Percentiles rank a stretch among this genome's conserved stretches.
phyloP scores from a whole-genome alignment of 2,329 filamentous ascomycete genomes.

The Colletotrichum sp. region DNA sequence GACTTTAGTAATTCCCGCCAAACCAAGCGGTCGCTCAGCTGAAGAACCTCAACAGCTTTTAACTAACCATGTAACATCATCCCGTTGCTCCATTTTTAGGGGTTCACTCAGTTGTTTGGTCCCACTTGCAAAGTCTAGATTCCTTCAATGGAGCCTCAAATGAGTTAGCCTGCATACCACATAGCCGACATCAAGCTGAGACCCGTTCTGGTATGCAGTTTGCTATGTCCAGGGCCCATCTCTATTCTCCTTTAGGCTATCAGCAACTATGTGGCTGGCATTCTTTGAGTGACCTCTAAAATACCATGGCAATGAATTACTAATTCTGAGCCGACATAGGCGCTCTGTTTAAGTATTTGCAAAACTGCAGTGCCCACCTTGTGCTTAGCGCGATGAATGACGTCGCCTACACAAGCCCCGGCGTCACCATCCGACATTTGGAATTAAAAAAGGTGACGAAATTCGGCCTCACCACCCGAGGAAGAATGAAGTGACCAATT shows the following conservation, averaged over 20 bases:
- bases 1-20: not conserved
- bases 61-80: fast-evolving
- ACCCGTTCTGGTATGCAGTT: not conserved
- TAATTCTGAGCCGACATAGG: not conserved
- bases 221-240: not conserved
- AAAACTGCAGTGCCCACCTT: fast-evolving
- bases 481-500: not conserved
- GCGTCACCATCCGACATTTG: not conserved
- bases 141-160: not conserved
- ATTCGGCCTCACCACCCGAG: not conserved
- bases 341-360: not conserved
- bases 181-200: not conserved
- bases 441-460: not conserved
- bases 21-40: not conserved
- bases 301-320: not conserved
- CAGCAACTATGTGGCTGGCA: fast-evolving
- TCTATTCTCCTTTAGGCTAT: not conserved
- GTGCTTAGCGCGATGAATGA: not conserved
- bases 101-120: not conserved
- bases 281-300: not conserved
- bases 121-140: not conserved
- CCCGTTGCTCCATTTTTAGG: not conserved
- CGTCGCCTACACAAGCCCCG: not conserved
- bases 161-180: not conserved
- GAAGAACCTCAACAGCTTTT: fast-evolving